Evolutionary conservation across 1,284 basidiomycete genomes (phyloP), one percentile per base, ranked within the genome.

Genomic region (Ceratobasidium sp.): DNA sequence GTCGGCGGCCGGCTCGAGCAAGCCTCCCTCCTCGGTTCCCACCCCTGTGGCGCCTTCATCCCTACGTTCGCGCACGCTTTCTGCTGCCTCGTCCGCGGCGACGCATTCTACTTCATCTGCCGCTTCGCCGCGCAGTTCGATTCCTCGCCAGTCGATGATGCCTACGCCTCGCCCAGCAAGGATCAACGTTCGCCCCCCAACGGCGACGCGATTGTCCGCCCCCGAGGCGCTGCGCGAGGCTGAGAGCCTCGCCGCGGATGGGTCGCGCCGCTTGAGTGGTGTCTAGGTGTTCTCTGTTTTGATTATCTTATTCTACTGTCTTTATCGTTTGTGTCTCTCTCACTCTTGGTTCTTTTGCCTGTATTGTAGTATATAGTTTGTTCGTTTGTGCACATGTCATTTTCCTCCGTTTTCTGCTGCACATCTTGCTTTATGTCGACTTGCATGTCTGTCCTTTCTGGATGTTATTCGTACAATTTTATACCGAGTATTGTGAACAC

Each of bases 381-480:
- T 67, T 67, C 35, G 35, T 43, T n/a, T 67, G 64, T 66, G 46
- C 62, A 66, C 49, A 66, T 35, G 26, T 49, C 38, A 55, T 67
- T 67, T 55, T 44, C 16, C 14, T 55, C 21, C 5, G 54, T 55
- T 4, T 55, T 43, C 38, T 43, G 57, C 38, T 59, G 57, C 57
- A 59, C 57, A 59, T 59, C n/a, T 1, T 59, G 21, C 14, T 23
- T 5, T 41, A 44, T 67, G 38, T 8, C 21, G 9, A 32, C 16
- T 47, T 64, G 9, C 30, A 47, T 52, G 62, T 66, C 62, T 66
- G 62, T 66, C 62, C 62, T 66, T 66, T 35, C 46, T 66, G 62
- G 62, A 66, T 52, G 62, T 52, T 66, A 66, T 52, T 49, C 46
- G 44, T 41, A 66, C 62, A 66, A 66, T 66, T 63, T 52, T 59